Evolutionary conservation across 345 rosid genomes (phyloP).

Genomic region (Rhizophora apiculata): DNA sequence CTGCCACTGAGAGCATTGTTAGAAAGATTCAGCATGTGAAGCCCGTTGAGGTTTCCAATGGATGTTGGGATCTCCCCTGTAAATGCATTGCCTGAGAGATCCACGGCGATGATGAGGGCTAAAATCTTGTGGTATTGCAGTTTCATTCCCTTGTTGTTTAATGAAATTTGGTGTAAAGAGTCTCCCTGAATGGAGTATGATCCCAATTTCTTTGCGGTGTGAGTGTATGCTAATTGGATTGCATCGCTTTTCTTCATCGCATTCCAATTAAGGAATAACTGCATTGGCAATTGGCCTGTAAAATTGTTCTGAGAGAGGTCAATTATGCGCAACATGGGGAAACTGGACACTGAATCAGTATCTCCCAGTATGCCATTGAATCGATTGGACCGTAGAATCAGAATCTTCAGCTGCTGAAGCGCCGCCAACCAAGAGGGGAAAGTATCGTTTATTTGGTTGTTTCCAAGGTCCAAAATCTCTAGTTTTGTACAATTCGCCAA

Average conservation of each 20-base stretch:
- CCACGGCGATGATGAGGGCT: background rate
- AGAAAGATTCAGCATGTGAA: slow-evolving; percentile 2
- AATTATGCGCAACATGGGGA: slow-evolving; percentile 2
- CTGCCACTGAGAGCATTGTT: slow-evolving; percentile 6
- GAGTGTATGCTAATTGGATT: background rate
- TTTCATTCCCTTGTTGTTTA: background rate
- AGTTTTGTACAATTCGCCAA: slow-evolving; percentile 5
- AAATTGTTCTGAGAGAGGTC: slow-evolving; percentile 2
- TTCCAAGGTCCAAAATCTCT: slow-evolving; percentile 5
- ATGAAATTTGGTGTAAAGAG: no score
- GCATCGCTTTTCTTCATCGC: background rate
- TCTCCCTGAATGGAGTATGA: background rate
- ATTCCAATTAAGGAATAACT: background rate
- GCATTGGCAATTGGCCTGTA: background rate
- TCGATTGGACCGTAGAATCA: background rate
- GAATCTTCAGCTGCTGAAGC: slow-evolving; percentile 1
- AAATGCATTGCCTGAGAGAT: slow-evolving; percentile 5
- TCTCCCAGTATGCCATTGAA: background rate
- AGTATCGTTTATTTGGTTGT: background rate
- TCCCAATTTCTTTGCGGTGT: background rate
- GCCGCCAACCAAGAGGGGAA: slow-evolving; percentile 8
- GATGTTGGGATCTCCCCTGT: background rate
- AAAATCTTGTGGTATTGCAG: background rate
- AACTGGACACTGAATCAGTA: background rate
- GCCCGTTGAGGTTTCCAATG: background rate